Base-by-base conservation (phyloP, 352 stramenopile genomes). In the Globisporangium mamillatum region DNA sequence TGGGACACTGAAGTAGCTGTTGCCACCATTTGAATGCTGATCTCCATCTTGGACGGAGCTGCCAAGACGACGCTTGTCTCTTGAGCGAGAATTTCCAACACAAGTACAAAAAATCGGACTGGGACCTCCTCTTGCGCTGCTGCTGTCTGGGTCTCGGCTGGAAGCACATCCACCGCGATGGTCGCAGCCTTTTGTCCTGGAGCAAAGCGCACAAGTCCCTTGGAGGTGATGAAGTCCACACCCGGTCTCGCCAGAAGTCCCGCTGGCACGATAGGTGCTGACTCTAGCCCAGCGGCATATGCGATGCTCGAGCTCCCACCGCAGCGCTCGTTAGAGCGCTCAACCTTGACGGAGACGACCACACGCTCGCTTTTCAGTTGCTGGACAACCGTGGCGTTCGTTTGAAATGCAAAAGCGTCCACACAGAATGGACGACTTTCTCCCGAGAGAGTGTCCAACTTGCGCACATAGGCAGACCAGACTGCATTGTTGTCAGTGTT, bases 81-180 rank as follows among this genome's bases (percentile, higher is more conserved):
- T 70, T 46, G 20, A 18, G 44, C 0, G 20, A 60, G 27, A 8
- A 1, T 24, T 38, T 65, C 52, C 29, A 72, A 44, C 16, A 69
- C 67, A 16, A 72, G 38, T 4, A 44, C 36, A 44, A 72, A 63
- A 24, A 61, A 50, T 16, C 53, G 54, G 24, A 57, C 66, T 22
- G 52, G 7, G 9, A 3, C 18, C 24, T 46, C 8, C 24, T 20
- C 10, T 10, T 20, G 7, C 10, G 52, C 24, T 29, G 29, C 4
- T 52, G 27, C 20, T 24, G 18, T 65, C 53, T 56, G 66, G 50
- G 5, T 22, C 46, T 52, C n/a, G 60, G 58, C 67, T n/a, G 69
- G 66, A 0, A 80, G 73, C 18, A 81, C 24, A 32, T 76, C 62
- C 8, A 81, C 67, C 53, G 69, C 68, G 25, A 79, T 36, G 18